These are phyloP conservation scores for Cladosporium cucumerinum DNA, from an alignment of 2,329 filamentous ascomycete species.

Conservation along the genomic window DNA sequence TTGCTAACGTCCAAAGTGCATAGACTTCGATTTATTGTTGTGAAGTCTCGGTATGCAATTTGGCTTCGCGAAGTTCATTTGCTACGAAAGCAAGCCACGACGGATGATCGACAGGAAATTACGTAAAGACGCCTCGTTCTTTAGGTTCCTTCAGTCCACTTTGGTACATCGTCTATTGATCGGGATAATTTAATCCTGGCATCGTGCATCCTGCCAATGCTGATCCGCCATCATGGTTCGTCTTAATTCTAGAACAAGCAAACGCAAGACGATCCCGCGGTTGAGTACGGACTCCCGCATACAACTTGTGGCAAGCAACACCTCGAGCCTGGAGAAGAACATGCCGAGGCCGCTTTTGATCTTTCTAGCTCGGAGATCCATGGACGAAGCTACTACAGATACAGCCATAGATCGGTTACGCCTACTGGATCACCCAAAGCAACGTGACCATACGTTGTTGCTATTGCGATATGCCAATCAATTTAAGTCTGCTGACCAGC, in stretches of 20 bases:
- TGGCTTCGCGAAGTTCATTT: background rate
- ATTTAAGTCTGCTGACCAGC: background rate
- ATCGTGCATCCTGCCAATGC: background rate
- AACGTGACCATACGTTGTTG: background rate
- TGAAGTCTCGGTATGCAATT: slow-evolving; percentile 8
- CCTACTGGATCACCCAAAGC: background rate
- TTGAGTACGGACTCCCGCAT: background rate
- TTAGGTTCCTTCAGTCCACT: background rate
- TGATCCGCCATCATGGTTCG: background rate
- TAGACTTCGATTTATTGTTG: background rate
- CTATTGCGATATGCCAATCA: background rate
- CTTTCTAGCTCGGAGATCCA: background rate
- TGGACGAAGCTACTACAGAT: background rate
- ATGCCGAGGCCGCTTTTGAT: background rate
- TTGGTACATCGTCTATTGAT: background rate
- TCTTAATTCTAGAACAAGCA: background rate
- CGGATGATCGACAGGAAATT: background rate
- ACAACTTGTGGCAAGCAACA: background rate
- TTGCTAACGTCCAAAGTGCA: background rate
- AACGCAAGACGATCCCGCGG: background rate
- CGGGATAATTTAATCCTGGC: background rate
- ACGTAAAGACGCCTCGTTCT: background rate
- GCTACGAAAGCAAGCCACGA: background rate
- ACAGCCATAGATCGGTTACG: background rate
- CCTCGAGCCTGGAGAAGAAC: background rate